Percentiles rank a stretch among this genome's conserved stretches.
Conservation (phyloP, 139 green algal species). For the Coelastrella sp. region DNA sequence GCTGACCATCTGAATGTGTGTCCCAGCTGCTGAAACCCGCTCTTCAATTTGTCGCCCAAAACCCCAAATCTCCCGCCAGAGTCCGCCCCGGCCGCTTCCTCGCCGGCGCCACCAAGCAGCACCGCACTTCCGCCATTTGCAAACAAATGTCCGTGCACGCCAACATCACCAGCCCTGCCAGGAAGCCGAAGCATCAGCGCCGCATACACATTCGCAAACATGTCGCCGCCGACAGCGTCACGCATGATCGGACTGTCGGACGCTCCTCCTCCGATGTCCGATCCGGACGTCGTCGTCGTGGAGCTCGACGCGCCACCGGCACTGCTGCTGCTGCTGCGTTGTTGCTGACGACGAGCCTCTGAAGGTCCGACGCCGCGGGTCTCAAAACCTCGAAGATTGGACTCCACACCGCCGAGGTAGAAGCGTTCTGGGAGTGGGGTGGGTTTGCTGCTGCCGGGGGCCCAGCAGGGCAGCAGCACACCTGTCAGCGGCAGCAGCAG, state of each 20-base stretch:
- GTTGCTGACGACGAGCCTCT: background rate
- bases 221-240: conserved; percentile 80
- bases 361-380: conserved; percentile 37
- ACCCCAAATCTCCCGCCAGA: background rate
- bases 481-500: background rate
- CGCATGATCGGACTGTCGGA: background rate
- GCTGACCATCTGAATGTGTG: conserved; percentile 52
- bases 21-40: conserved; percentile 47
- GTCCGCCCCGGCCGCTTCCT: background rate
- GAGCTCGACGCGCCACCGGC: conserved; percentile 2
- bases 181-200: conserved; percentile 59
- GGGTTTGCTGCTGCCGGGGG: background rate
- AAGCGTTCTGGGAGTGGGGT: conserved; percentile 6
- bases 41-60: background rate
- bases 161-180: conserved; percentile 14
- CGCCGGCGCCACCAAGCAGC: conserved; percentile 45
- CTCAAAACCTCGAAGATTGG: conserved; percentile 42
- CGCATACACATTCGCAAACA: conserved; percentile 70
- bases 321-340: conserved; percentile 5
- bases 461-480: conserved; percentile 13
- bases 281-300: background rate
- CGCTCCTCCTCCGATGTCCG: background rate
- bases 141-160: conserved; percentile 81
- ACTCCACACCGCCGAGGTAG: conserved; percentile 38
- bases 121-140: conserved; percentile 77